These are phyloP conservation scores for Chrysosporium queenslandicum DNA, from an alignment of 2,329 filamentous ascomycete genomes.

Conservation along the genomic window DNA sequence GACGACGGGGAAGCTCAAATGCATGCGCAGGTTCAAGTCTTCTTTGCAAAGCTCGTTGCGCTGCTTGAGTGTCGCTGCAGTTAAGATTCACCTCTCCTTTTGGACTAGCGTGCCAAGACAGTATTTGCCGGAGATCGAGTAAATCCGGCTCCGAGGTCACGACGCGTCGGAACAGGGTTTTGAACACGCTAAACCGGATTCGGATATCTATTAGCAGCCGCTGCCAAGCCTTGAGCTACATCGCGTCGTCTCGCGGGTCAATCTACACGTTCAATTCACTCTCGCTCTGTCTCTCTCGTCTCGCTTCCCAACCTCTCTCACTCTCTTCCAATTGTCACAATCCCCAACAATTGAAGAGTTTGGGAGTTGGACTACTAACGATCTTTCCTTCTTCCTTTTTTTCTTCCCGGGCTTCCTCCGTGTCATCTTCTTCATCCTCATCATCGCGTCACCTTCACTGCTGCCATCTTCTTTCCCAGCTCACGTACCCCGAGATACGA, in stretches of 20 bases:
- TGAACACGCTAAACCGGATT: conserved; percentile 6
- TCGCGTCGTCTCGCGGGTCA: conserved; percentile 9
- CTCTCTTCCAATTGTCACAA: conserved; percentile 13
- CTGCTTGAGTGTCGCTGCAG: background rate
- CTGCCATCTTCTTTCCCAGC: background rate
- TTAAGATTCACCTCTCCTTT: background rate
- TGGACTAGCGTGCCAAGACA: conserved; percentile 5
- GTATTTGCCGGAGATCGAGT: background rate
- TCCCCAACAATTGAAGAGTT: background rate
- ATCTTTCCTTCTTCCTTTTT: background rate
- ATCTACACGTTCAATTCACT: conserved; percentile 3
- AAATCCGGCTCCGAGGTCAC: background rate
- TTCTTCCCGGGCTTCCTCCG: too few relatives aligned
- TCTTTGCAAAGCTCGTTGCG: conserved; percentile 7
- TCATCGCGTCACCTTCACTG: background rate
- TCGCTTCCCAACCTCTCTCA: conserved; percentile 12
- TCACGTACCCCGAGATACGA: background rate
- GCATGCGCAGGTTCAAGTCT: background rate
- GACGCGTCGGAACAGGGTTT: background rate
- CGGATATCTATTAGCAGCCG: conserved; percentile 4
- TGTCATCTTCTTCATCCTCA: background rate
- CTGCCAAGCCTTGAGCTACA: conserved; percentile 1
- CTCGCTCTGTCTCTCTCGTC: background rate
- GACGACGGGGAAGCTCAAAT: conserved; percentile 10
- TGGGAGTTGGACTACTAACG: background rate